phyloP scores from a whole-genome alignment of 2,329 filamentous ascomycete species.

The Chaetomium sp. region DNA sequence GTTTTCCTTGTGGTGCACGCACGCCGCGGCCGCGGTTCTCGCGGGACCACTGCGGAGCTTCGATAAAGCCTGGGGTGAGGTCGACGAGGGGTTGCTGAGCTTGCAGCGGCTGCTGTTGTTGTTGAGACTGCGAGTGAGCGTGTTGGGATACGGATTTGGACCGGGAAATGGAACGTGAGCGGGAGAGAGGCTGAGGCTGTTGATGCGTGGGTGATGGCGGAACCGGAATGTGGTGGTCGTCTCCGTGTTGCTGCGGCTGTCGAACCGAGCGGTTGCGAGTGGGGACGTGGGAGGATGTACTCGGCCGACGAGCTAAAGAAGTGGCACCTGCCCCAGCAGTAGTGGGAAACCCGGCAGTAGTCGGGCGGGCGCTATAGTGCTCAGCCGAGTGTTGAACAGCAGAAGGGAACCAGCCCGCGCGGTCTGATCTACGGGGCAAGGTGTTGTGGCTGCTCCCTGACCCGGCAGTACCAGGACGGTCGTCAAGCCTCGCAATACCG shows the following conservation, averaged over 20 bases:
- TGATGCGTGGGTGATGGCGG: not conserved
- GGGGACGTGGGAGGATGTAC: constrained; percentile 10
- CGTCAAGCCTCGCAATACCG: not conserved
- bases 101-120: constrained; percentile 31
- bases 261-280: constrained; percentile 6
- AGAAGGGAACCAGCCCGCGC: constrained; percentile 34
- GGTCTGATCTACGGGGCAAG: constrained; percentile 3
- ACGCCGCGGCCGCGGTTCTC: constrained; percentile 20
- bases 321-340: not conserved
- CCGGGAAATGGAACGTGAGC: not conserved
- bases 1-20: constrained; percentile 16
- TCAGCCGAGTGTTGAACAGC: constrained; percentile 26
- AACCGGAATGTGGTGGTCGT: constrained; percentile 22
- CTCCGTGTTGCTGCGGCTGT: not conserved
- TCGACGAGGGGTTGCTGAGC: constrained; percentile 34
- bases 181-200: constrained; percentile 10
- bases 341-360: not conserved
- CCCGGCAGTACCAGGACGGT: constrained; percentile 1
- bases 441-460: constrained; percentile 21
- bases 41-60: constrained; percentile 23
- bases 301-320: constrained; percentile 8
- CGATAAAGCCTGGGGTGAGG: constrained; percentile 20
- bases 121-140: not conserved
- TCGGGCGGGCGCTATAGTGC: constrained; percentile 6
- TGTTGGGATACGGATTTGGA: no score